Percentiles rank a stretch among this genome's conserved stretches.
phyloP scores from a whole-genome alignment of 2,329 filamentous ascomycete genomes.

The Alternaria brassicae region DNA sequence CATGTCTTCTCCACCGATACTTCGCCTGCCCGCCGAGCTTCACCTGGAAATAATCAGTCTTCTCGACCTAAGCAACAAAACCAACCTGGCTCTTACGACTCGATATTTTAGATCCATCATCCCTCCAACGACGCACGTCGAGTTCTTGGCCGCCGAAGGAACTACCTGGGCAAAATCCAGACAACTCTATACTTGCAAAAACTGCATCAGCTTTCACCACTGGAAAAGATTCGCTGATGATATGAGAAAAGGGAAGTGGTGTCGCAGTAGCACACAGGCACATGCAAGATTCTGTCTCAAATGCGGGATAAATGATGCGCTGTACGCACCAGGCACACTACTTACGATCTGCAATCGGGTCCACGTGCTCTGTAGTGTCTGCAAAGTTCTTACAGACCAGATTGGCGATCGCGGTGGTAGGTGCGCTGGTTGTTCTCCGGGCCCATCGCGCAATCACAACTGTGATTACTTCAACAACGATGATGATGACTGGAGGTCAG shows the following conservation, averaged over 20 bases:
- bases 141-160: conserved; percentile 34
- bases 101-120: conserved; percentile 31
- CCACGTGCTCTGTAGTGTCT: conserved; percentile 28
- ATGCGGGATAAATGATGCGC: conserved; percentile 32
- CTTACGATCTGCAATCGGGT: conserved; percentile 29
- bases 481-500: conserved; percentile 16
- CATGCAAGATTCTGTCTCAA: conserved; percentile 33
- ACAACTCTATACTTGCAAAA: conserved; percentile 33
- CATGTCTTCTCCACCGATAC: conserved; percentile 25
- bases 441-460: conserved; percentile 2
- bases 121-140: conserved; percentile 24
- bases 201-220: conserved; percentile 28
- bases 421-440: conserved; percentile 23
- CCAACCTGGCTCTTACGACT: conserved; percentile 22
- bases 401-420: conserved; percentile 14
- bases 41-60: conserved; percentile 30
- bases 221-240: conserved; percentile 34
- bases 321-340: conserved; percentile 29
- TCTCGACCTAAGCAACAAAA: conserved; percentile 32
- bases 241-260: conserved; percentile 41
- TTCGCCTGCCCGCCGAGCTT: conserved; percentile 37
- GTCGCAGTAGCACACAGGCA: conserved; percentile 32
- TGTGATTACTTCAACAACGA: conserved; percentile 10
- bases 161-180: conserved; percentile 26
- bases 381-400: conserved; percentile 30